A percentile compares a stretch with the other conserved stretches of the same genome.
Conservation (phyloP, 306 rosid genomes). For the Sicyos edulis region DNA sequence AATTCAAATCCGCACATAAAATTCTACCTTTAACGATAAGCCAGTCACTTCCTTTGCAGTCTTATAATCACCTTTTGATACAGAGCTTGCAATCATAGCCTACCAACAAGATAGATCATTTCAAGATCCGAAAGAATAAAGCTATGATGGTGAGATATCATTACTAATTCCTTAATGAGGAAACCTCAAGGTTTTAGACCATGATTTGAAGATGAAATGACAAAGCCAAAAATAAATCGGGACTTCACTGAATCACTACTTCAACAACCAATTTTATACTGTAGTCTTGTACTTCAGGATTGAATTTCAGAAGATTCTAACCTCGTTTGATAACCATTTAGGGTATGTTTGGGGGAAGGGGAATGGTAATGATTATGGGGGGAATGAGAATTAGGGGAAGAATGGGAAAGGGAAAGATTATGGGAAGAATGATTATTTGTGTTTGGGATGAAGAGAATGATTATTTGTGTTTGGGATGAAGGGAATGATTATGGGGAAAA, state of each 20-base stretch:
- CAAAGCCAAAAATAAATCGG: background rate
- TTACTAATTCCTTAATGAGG: background rate
- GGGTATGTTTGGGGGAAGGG: too few species aligned
- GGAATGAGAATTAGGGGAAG: too few species aligned
- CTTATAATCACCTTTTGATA: constrained; percentile 71
- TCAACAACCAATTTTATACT: background rate
- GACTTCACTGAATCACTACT: background rate
- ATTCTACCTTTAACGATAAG: constrained; percentile 49
- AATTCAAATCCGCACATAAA: background rate
- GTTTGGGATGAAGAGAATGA: too few species aligned
- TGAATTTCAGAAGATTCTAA: background rate
- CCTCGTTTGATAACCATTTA: background rate
- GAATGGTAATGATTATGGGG: too few species aligned
- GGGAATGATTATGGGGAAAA: too few species aligned
- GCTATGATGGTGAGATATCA: background rate
- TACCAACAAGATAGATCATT: constrained; percentile 28
- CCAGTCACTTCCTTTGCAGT: constrained; percentile 60
- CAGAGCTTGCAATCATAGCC: constrained; percentile 83
- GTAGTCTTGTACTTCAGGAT: background rate
- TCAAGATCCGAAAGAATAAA: constrained; percentile 21
- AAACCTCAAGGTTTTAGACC: constrained; percentile 1
- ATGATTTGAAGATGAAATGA: background rate
- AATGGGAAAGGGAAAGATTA: too few species aligned
- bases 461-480: too few species aligned
- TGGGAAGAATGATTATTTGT: too few species aligned